Conservation (phyloP, 306 rosid genomes). For the Herpetospermum pedunculosum region DNA sequence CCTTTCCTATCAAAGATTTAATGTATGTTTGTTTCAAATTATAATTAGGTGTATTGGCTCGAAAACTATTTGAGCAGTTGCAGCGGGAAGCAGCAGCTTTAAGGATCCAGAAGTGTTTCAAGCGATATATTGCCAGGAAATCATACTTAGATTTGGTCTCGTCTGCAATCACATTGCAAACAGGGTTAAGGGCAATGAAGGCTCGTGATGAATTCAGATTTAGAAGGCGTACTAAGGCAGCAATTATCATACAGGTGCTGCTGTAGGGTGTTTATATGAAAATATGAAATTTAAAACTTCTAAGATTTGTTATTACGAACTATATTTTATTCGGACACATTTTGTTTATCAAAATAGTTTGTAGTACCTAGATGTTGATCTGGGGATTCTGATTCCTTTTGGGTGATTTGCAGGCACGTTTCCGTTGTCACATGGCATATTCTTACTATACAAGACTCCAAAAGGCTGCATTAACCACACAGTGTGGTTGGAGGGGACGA, state of each 20-base stretch:
- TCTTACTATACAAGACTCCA: conserved; percentile 75
- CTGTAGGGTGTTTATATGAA: not conserved
- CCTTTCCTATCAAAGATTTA: not conserved
- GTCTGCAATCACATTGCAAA: conserved; percentile 73
- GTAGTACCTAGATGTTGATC: not conserved
- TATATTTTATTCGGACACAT: not conserved
- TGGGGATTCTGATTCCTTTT: not conserved
- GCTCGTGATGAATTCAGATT: conserved; percentile 96
- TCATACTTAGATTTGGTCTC: conserved; percentile 39
- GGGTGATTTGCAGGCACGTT: conserved; percentile 47
- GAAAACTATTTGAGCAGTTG: conserved; percentile 67
- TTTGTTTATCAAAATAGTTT: not conserved
- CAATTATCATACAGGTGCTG: conserved; percentile 68
- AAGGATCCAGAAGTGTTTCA: conserved; percentile 74
- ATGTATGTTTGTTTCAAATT: conserved; percentile 16
- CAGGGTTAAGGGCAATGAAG: conserved; percentile 94
- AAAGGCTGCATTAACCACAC: conserved; percentile 71
- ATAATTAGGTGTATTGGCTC: conserved; percentile 61
- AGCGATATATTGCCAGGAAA: conserved; percentile 42
- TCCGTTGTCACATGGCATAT: conserved; percentile 56
- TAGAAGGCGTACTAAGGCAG: conserved; percentile 92
- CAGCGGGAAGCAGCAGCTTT: conserved; percentile 88
- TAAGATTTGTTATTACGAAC: not conserved
- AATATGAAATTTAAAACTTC: not conserved
- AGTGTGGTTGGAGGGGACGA: conserved; percentile 93